These are phyloP conservation scores for Cryptosporidium sp. DNA, from an alignment of 169 alveolate species.

Conservation along the genomic window DNA sequence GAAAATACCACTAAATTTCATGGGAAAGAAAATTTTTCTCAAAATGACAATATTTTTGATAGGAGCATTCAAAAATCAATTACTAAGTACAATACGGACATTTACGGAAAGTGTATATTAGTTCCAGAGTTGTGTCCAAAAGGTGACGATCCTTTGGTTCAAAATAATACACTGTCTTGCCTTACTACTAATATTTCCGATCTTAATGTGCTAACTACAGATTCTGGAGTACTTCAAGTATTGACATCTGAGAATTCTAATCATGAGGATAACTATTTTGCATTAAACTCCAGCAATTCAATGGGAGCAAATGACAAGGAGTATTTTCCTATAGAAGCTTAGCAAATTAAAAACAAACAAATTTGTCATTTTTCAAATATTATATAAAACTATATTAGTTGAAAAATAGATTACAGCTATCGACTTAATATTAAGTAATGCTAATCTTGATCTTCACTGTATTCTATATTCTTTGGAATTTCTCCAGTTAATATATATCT, in stretches of 20 bases:
- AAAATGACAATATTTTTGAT: neutral
- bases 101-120: slow-evolving; percentile 10
- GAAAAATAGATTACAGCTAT: slow-evolving; percentile 2
- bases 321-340: slow-evolving; percentile 27
- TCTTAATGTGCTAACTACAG: slow-evolving; percentile 45
- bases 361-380: slow-evolving; percentile 1
- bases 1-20: neutral
- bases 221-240: slow-evolving; percentile 50
- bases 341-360: neutral
- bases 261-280: slow-evolving; percentile 32
- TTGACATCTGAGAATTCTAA: slow-evolving; percentile 61
- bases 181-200: slow-evolving; percentile 59
- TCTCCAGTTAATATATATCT: slow-evolving; percentile 56
- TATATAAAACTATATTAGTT: slow-evolving; percentile 17
- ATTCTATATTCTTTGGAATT: neutral
- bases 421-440: neutral
- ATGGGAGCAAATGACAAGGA: slow-evolving; percentile 7
- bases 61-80: neutral
- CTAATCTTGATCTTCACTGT: neutral
- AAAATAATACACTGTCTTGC: slow-evolving; percentile 4
- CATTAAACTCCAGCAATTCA: neutral
- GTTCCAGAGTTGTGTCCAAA: slow-evolving; percentile 18
- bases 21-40: neutral
- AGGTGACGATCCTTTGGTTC: neutral
- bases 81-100: neutral